phyloP scores from a whole-genome alignment of 2,329 filamentous ascomycete genomes.

The Pyrenophora seminiperda region DNA sequence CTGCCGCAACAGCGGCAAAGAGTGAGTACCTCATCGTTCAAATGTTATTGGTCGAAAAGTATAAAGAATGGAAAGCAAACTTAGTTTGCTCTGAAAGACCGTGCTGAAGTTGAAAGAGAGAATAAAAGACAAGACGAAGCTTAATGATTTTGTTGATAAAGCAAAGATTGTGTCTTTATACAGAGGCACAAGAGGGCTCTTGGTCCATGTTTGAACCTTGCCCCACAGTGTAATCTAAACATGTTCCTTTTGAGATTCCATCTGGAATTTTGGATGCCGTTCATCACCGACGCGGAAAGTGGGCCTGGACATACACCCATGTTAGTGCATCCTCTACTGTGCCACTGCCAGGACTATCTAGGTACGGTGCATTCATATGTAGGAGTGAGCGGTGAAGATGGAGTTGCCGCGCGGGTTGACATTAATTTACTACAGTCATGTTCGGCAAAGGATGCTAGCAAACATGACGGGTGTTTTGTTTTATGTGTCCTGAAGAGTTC shows the following conservation, averaged over 20 bases:
- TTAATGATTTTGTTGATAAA: background rate
- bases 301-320: no score
- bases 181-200: slow-evolving; percentile 10
- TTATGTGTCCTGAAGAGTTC: background rate
- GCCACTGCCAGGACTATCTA: no score
- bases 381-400: background rate
- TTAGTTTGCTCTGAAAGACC: slow-evolving; percentile 23
- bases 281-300: slow-evolving; percentile 8
- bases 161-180: slow-evolving; percentile 17
- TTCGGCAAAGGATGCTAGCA: background rate
- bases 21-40: slow-evolving; percentile 28
- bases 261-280: background rate
- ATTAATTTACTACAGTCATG: background rate
- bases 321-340: background rate
- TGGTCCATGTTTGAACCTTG: slow-evolving; percentile 12
- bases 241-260: slow-evolving; percentile 2
- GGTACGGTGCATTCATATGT: no score
- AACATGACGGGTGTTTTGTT: background rate
- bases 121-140: slow-evolving; percentile 20
- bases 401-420: background rate
- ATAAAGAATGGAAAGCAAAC: slow-evolving; percentile 31
- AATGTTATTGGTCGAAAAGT: slow-evolving; percentile 3
- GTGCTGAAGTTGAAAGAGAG: slow-evolving; percentile 1
- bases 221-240: slow-evolving; percentile 15
- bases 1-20: slow-evolving; percentile 22